phyloP scores from a whole-genome alignment of 2,329 filamentous ascomycete species.

The Curvularia sp. region DNA sequence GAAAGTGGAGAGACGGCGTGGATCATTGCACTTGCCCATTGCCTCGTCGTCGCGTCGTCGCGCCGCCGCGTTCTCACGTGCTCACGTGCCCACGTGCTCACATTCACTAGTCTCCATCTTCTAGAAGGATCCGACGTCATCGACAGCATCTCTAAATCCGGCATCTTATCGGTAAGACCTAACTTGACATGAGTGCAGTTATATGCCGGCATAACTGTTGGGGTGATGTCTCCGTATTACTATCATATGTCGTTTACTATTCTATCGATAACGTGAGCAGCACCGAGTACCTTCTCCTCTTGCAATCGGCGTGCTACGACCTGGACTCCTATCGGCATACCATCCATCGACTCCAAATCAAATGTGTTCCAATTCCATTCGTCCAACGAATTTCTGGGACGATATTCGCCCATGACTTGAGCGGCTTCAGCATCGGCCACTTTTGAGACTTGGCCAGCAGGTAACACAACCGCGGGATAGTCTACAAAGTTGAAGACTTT shows the following conservation, averaged over 20 bases:
- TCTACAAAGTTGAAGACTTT: conserved; percentile 70
- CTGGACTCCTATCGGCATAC: conserved; percentile 50
- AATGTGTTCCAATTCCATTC: conserved; percentile 59
- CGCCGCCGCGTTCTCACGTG: conserved; percentile 18
- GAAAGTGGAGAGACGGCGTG: conserved; percentile 22
- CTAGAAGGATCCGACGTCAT: not conserved
- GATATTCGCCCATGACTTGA: conserved; percentile 45
- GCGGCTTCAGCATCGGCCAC: conserved; percentile 49
- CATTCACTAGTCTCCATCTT: conserved; percentile 11
- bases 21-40: conserved; percentile 18
- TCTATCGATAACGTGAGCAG: conserved; percentile 41
- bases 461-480: conserved; percentile 65
- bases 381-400: conserved; percentile 60
- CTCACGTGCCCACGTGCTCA: conserved; percentile 4
- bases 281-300: conserved; percentile 51
- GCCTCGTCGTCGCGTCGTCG: conserved; percentile 18
- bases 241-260: conserved; percentile 9
- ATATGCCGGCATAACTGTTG: not conserved
- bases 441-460: conserved; percentile 58
- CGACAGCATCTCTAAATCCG: not conserved
- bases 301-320: conserved; percentile 47
- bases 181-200: not conserved
- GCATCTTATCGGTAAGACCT: not conserved
- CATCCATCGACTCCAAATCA: conserved; percentile 44
- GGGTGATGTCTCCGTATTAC: not conserved